A percentile compares a stretch with the other conserved stretches of the same genome.
Evolutionary conservation across 2,329 filamentous ascomycete species (phyloP).

Genomic region (Stachybotrys chlorohalonatus): DNA sequence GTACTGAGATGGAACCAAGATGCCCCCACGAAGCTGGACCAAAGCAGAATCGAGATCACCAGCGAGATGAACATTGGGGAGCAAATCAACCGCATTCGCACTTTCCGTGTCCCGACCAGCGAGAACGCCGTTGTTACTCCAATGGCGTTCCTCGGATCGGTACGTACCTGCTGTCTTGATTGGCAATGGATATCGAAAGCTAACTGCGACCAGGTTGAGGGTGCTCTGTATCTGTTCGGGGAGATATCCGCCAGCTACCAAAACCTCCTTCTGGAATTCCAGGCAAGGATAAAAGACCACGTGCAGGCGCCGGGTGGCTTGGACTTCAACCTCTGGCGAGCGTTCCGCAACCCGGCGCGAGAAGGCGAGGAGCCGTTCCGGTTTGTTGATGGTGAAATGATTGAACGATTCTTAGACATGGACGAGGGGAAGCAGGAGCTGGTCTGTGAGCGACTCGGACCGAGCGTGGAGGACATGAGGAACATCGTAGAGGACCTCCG

Average conservation of each 20-base stretch:
- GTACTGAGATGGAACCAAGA: slow-evolving; percentile 66
- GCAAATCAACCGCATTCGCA: slow-evolving; percentile 82
- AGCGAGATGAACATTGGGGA: slow-evolving; percentile 83
- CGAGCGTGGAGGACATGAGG: slow-evolving; percentile 53
- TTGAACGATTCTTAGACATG: slow-evolving; percentile 76
- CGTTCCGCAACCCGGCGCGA: slow-evolving; percentile 64
- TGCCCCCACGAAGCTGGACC: slow-evolving; percentile 68
- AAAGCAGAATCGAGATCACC: slow-evolving; percentile 58
- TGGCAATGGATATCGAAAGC: neutral
- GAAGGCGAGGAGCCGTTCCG: slow-evolving; percentile 72
- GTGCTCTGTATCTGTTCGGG: slow-evolving; percentile 83
- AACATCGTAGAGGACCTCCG: slow-evolving; percentile 54
- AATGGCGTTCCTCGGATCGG: slow-evolving; percentile 80
- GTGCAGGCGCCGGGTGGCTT: slow-evolving; percentile 64
- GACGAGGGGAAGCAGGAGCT: slow-evolving; percentile 46
- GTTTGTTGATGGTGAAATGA: slow-evolving; percentile 86
- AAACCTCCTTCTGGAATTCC: slow-evolving; percentile 75
- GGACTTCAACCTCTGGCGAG: slow-evolving; percentile 71
- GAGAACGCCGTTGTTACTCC: slow-evolving; percentile 64
- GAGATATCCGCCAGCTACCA: slow-evolving; percentile 64
- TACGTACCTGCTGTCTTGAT: slow-evolving; percentile 32
- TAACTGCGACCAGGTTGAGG: slow-evolving; percentile 58
- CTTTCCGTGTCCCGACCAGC: slow-evolving; percentile 57
- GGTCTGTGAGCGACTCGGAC: slow-evolving; percentile 47
- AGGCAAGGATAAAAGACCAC: slow-evolving; percentile 57